A percentile compares a stretch with the other conserved stretches of the same genome.
phyloP scores from a whole-genome alignment of 2,329 filamentous ascomycete species.

The Calonectria leucothoes region DNA sequence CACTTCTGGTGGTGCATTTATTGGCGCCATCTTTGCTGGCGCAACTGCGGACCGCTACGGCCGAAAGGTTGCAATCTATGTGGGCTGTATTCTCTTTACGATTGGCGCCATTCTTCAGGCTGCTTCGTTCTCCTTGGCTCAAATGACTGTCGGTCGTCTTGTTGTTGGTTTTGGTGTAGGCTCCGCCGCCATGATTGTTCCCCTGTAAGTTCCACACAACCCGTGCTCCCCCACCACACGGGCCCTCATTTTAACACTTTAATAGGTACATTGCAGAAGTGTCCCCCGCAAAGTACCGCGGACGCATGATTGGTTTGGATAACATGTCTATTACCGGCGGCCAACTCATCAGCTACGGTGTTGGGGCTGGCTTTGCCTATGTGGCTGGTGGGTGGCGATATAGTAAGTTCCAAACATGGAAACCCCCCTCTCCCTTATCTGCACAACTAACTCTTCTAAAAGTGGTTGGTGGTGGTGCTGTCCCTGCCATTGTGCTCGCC shows the following conservation, averaged over 20 bases:
- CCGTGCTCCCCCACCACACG: background rate
- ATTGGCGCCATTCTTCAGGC: constrained; percentile 43
- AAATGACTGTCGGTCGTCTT: constrained; percentile 49
- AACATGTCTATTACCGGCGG: constrained; percentile 59
- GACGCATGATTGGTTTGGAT: constrained; percentile 60
- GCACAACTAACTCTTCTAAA: background rate
- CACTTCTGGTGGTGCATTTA: constrained; percentile 53
- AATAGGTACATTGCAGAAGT: constrained; percentile 60
- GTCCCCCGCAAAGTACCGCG: constrained; percentile 60
- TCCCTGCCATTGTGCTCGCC: constrained; percentile 58
- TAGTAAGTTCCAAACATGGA: constrained; percentile 30
- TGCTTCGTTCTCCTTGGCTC: constrained; percentile 38
- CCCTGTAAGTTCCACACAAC: constrained; percentile 29
- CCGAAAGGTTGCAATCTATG: constrained; percentile 42
- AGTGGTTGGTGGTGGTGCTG: constrained; percentile 58
- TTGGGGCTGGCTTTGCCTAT: constrained; percentile 53
- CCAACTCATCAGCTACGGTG: constrained; percentile 54
- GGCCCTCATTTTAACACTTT: constrained; percentile 1
- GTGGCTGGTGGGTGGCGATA: constrained; percentile 60
- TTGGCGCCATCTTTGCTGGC: constrained; percentile 44
- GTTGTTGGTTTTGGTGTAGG: constrained; percentile 63
- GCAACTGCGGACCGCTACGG: constrained; percentile 40
- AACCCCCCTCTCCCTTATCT: too few species aligned
- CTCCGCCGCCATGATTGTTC: constrained; percentile 58
- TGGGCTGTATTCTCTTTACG: constrained; percentile 41